Percentiles rank a stretch among this genome's conserved stretches.
Evolutionary conservation across 148 eudicot genomes (phyloP).

Genomic region (Vaccinium macrocarpon): DNA sequence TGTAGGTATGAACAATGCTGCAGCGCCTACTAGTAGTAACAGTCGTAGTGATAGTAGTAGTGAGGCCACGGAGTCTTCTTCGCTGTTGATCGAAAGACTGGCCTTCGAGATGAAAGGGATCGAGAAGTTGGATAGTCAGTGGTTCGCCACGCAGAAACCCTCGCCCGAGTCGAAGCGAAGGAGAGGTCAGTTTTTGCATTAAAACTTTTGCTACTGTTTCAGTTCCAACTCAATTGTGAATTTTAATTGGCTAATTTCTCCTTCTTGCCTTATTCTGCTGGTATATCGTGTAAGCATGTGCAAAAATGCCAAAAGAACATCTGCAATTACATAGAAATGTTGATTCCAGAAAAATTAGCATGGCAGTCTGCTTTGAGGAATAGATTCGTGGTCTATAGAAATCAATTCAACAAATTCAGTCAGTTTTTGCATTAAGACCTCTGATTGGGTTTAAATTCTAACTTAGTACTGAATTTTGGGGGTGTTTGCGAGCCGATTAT

Average conservation of each 20-base stretch:
- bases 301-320: neutral
- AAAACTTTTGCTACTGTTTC: neutral
- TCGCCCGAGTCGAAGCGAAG: slow-evolving; percentile 45
- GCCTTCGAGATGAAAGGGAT: slow-evolving; percentile 76
- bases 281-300: neutral
- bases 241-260: neutral
- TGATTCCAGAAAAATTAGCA: neutral
- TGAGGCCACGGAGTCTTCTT: slow-evolving; percentile 26
- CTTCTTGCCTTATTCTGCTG: neutral
- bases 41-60: neutral
- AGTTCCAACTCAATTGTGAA: neutral
- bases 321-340: neutral
- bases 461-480: too few species aligned
- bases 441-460: too few species aligned
- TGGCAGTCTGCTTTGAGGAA: neutral
- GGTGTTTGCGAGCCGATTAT: too few species aligned
- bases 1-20: neutral
- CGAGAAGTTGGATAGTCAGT: slow-evolving; percentile 81
- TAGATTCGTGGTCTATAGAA: neutral
- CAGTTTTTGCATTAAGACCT: too few species aligned
- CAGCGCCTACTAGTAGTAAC: neutral
- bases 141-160: slow-evolving; percentile 71
- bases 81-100: slow-evolving; percentile 60
- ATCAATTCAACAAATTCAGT: neutral
- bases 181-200: slow-evolving; percentile 40